Conservation (phyloP, 352 stramenopile species). For the Phytophthora aleatoria region DNA sequence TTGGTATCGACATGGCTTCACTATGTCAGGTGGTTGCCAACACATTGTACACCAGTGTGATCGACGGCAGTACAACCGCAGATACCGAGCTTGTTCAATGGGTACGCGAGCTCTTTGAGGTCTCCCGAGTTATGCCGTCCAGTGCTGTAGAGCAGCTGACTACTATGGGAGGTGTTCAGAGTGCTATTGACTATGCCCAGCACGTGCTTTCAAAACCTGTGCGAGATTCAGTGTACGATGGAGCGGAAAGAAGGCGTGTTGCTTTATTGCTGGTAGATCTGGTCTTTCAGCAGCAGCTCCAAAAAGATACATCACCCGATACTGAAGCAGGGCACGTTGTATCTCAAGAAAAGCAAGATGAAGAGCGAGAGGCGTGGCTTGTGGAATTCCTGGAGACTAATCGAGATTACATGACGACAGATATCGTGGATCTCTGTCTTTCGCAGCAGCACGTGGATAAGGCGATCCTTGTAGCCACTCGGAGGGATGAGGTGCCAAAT, state of each 20-base stretch:
- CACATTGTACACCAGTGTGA: constrained; percentile 61
- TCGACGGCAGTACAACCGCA: constrained; percentile 25
- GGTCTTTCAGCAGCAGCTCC: constrained; percentile 63
- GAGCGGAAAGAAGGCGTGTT: constrained; percentile 51
- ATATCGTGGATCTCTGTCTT: constrained; percentile 75
- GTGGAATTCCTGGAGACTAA: constrained; percentile 60
- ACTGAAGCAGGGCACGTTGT: constrained; percentile 1
- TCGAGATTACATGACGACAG: constrained; percentile 59
- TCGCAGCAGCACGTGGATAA: constrained; percentile 69
- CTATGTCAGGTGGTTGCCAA: constrained; percentile 85
- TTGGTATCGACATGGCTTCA: constrained; percentile 89
- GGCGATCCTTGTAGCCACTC: constrained; percentile 60
- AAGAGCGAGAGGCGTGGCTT: constrained; percentile 55
- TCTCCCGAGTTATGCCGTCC: constrained; percentile 71
- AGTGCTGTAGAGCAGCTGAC: constrained; percentile 74
- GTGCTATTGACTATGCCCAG: constrained; percentile 66
- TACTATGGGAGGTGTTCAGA: constrained; percentile 49
- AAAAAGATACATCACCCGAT: constrained; percentile 30
- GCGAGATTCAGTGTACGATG: constrained; percentile 40
- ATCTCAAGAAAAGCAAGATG: constrained; percentile 33
- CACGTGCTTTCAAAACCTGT: constrained; percentile 49
- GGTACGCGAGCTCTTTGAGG: constrained; percentile 77
- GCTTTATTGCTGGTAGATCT: constrained; percentile 60
- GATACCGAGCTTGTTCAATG: constrained; percentile 51
- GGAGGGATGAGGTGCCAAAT: constrained; percentile 49